Base-by-base conservation (phyloP, 441 rosid genomes). In the Gossypium davidsonii region DNA sequence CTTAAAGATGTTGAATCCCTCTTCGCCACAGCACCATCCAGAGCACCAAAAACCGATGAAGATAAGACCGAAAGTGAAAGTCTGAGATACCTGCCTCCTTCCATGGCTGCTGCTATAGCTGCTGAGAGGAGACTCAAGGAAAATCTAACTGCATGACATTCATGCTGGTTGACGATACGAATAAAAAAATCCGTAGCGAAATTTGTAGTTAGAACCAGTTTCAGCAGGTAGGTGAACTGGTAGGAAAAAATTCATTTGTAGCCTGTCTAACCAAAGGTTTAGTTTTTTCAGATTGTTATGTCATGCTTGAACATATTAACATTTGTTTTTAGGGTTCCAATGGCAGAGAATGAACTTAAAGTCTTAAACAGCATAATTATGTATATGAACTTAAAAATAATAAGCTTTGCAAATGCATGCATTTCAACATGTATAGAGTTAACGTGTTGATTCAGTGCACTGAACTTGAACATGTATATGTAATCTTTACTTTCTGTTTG, bases 51-150 rank as follows among this genome's bases (percentile, higher is more conserved):
- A 76, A 70, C 72, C 2, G 84, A 80, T 55, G 88, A 79, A 68
- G 81, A 79, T 55, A 39, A 66, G 28, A 44, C 56, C 6, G 79
- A 72, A 68, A 58, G 72, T 71, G 83, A 78, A 21, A 84, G 84
- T 73, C 88, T 94, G 48, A 86, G 89, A 76, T 85, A 87, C 75
- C 77, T 94, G 83, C 93, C 92, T 0, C 93, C 99, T 53, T 82
- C 91, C 1, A 72, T 80, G 65, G 99, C 99, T 12, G 98, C 99
- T 21, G 97, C 92, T 12, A 74, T 83, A 12, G 99, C 99, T 59
- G 99, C 98, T 15, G 94, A 92, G 85, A 94, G 89, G 85, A 87
- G 99, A 77, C 84, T 88, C 49, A 84, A 74, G 63, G 84, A 79
- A 72, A 83, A 72, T 37, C 42, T 56, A 71, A 74, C 79, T 25